A percentile compares a stretch with the other conserved stretches of the same genome.
Conservation (phyloP, 2,329 filamentous ascomycete species). For the Daldinia sp. region DNA sequence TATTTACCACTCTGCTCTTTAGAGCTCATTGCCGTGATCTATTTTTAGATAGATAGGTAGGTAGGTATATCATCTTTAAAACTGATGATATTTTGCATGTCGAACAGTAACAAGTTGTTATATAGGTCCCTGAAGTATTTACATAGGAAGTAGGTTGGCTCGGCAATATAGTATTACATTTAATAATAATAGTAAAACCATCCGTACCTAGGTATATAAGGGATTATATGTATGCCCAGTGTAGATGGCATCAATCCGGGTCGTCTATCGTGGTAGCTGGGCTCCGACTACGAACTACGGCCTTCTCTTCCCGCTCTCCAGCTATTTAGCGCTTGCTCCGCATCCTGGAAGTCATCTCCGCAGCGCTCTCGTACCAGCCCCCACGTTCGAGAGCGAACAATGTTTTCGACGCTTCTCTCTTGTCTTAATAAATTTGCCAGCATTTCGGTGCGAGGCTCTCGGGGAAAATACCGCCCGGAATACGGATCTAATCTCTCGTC, state of each 20-base stretch:
- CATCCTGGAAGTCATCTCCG: constrained; percentile 62
- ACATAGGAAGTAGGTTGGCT: too few relatives aligned
- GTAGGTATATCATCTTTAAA: too few relatives aligned
- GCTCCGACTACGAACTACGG: constrained; percentile 1
- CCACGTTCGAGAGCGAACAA: constrained; percentile 86
- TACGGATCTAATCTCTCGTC: constrained; percentile 94
- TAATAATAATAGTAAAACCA: background rate
- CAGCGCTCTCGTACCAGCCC: constrained; percentile 79
- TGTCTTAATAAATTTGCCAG: constrained; percentile 77
- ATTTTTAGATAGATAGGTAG: too few relatives aligned
- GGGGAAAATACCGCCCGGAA: constrained; percentile 80
- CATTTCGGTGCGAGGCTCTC: constrained; percentile 81
- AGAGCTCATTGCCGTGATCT: too few relatives aligned
- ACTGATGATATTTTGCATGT: background rate
- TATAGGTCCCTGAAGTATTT: background rate
- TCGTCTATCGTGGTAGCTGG: background rate
- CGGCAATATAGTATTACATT: background rate
- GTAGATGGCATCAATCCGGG: background rate
- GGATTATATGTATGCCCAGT: background rate
- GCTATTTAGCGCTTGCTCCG: constrained; percentile 58
- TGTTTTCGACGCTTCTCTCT: constrained; percentile 79
- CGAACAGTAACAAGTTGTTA: background rate
- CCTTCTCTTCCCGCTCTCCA: constrained; percentile 41
- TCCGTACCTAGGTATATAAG: background rate
- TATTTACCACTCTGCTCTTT: too few relatives aligned